Percentiles rank a stretch among this genome's conserved stretches.
phyloP scores from a whole-genome alignment of 2,329 filamentous ascomycete genomes.

The Curvularia lunata region DNA sequence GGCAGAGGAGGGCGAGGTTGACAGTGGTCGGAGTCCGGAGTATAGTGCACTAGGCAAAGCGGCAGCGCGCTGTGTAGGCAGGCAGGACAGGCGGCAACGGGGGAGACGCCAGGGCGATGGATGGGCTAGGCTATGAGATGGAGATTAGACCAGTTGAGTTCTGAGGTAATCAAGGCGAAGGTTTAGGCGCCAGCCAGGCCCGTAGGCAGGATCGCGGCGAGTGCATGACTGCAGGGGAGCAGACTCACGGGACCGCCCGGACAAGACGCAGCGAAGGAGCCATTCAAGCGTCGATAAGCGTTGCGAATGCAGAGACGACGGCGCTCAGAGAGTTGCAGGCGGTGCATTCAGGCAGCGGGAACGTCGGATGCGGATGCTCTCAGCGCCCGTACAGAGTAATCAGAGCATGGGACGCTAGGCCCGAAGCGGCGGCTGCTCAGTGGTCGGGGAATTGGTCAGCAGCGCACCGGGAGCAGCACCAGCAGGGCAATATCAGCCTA shows the following conservation, averaged over 20 bases:
- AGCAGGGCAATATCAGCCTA: slow-evolving; percentile 12
- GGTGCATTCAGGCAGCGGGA: slow-evolving; percentile 25
- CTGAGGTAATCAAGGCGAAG: slow-evolving; percentile 36
- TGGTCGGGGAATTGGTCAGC: slow-evolving; percentile 30
- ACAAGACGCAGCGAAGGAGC: slow-evolving; percentile 18
- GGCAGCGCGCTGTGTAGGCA: not conserved
- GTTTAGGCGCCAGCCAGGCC: slow-evolving; percentile 19
- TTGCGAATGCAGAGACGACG: not conserved
- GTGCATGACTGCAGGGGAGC: slow-evolving; percentile 1
- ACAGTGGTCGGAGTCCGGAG: slow-evolving; percentile 18
- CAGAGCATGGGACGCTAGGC: slow-evolving; percentile 3
- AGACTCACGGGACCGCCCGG: slow-evolving; percentile 36
- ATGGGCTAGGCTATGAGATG: slow-evolving; percentile 20
- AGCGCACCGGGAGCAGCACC: slow-evolving; percentile 7
- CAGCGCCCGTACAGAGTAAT: slow-evolving; percentile 22
- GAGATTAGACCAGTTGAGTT: slow-evolving; percentile 31
- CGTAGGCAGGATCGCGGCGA: slow-evolving; percentile 22
- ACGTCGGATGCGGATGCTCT: slow-evolving; percentile 26
- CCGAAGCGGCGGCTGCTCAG: slow-evolving; percentile 9
- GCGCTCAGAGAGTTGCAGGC: no score
- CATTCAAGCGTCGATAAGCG: slow-evolving; percentile 5
- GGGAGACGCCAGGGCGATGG: slow-evolving; percentile 10
- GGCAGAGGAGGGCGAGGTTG: slow-evolving; percentile 5
- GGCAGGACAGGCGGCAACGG: not conserved
- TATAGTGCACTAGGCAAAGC: not conserved